phyloP scores from a whole-genome alignment of 495 filamentous ascomycete species.

The Echria macrotheca region DNA sequence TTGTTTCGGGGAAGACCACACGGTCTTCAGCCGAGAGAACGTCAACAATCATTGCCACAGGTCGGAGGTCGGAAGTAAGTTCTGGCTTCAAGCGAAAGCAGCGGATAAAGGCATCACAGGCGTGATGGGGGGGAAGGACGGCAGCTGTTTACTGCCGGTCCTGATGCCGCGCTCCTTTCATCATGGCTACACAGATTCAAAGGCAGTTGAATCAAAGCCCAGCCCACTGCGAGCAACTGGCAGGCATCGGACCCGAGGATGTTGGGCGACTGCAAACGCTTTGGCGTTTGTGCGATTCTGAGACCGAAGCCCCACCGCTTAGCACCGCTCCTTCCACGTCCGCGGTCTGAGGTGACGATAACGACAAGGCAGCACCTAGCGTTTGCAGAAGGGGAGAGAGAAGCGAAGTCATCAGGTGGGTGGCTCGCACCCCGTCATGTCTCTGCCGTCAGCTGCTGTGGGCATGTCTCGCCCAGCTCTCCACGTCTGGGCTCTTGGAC shows the following conservation, averaged over 20 bases:
- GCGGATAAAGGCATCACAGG: slow-evolving; percentile 12
- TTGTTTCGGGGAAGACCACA: slow-evolving; percentile 16
- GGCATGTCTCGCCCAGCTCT: neutral
- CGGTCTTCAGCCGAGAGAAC: slow-evolving; percentile 20
- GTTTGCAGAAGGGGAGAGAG: no score
- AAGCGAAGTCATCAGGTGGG: no score
- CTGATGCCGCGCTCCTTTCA: neutral
- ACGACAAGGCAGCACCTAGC: no score
- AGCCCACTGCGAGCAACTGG: no score
- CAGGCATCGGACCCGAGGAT: no score
- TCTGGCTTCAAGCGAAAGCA: slow-evolving; percentile 8
- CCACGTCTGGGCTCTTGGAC: neutral
- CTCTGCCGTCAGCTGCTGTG: neutral
- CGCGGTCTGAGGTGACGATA: no score
- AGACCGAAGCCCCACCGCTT: no score
- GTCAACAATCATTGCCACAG: neutral
- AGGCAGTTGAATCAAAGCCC: no score
- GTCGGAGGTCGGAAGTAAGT: neutral
- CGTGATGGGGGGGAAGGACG: slow-evolving; percentile 12
- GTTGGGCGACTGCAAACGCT: no score
- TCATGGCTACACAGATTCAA: no score
- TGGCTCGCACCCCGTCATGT: neutral
- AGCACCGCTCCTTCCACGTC: no score
- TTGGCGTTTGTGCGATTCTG: no score
- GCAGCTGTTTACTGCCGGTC: neutral